Percentiles rank a stretch among this genome's conserved stretches.
phyloP scores from a whole-genome alignment of 257 asterid species.

The Solanum gracilifrons region DNA sequence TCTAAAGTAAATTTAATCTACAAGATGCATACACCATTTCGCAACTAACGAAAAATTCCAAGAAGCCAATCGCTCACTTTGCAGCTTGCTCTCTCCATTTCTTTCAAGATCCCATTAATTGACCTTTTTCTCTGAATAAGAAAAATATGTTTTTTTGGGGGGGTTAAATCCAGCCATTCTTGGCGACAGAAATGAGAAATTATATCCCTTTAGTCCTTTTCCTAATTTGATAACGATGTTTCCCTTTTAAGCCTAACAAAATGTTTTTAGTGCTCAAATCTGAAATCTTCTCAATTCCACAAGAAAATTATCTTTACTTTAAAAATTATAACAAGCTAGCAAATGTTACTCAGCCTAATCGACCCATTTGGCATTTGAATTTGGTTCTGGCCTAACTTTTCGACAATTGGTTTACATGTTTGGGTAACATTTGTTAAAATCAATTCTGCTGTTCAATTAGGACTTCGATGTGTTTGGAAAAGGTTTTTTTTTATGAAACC shows the following conservation, averaged over 20 bases:
- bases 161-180: background rate
- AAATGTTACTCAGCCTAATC: background rate
- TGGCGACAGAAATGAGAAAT: background rate
- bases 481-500: background rate
- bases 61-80: background rate
- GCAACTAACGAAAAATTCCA: background rate
- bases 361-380: background rate
- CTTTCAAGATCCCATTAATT: background rate
- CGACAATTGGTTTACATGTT: background rate
- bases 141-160: background rate
- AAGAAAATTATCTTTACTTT: background rate
- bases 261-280: background rate
- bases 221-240: background rate
- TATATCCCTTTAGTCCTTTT: background rate
- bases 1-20: background rate
- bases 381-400: background rate
- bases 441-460: background rate
- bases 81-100: background rate
- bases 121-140: background rate
- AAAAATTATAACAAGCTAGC: background rate
- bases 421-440: background rate
- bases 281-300: background rate
- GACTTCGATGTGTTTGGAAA: background rate
- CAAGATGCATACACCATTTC: background rate
- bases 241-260: background rate